Base-by-base conservation (phyloP, 169 alveolate genomes). In the Cyclospora cayetanensis region DNA sequence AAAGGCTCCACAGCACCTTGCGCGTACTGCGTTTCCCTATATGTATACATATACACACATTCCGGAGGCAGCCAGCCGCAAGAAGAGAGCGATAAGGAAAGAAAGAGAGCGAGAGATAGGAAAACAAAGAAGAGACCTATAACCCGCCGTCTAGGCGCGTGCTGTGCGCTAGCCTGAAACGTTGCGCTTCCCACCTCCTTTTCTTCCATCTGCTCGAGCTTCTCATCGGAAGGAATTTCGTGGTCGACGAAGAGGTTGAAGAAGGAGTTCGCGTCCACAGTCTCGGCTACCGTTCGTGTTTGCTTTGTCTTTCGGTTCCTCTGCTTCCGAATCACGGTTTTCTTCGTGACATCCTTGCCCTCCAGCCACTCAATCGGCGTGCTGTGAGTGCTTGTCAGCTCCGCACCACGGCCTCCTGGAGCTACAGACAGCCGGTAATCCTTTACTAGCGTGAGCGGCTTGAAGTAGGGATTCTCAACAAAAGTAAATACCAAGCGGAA, bases 381-480 rank as follows among this genome's bases (percentile, higher is more conserved):
- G 68, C 94, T 77, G 12, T 50, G 34, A 1, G 93, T 90, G 35
- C 90, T 53, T 43, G 65, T 43, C 31, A 90, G 55, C 90, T 82
- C 90, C 20, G 90, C 90, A 1, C 66, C 87, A 25, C 43, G 22
- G 22, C 87, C 93, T 7, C 88, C 93, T 42, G 53, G 92, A 12
- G 65, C 65, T 29, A 39, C 55, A 11, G 85, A 68, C 82, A 94
- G 90, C 9, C 66, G 79, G 42, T 93, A 94, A 42, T 76, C 92
- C 76, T 93, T 94, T 22, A 70, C 79, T 29, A 93, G 80, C 39
- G 70, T 92, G 11, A 93, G 41, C 39, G 94, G 92, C 5, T 77
- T 91, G 55, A 94, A 94, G 74, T 65, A 94, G 25, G 94, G 94
- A 46, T 94, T 94, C 52, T 93, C 92, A 37, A 88, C 90, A 53